Base-by-base conservation (phyloP, 106 monocot genomes). In the Acorus calamus region DNA sequence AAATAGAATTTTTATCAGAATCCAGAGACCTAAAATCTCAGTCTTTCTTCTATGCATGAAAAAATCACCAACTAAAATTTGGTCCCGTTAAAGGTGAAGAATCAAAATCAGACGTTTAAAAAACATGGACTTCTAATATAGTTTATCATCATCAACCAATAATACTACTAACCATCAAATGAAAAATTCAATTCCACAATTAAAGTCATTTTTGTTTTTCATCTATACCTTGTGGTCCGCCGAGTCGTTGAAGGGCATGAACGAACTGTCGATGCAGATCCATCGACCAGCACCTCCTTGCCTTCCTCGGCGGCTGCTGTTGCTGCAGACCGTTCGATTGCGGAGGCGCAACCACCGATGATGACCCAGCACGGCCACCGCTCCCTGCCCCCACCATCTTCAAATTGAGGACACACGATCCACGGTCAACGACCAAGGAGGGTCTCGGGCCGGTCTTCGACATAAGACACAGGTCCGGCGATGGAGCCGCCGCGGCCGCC, bases 181-280 rank as follows among this genome's bases (percentile, higher is more conserved):
- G 28, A 28, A 28, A 28, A 28, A 28, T 28, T 28, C 28, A 28
- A 28, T 28, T 28, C 28, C 28, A 28, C 28, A 28, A 28, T 28
- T 28, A 0, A 28, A 28, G 28, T 28, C 28, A 28, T 28, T 28
- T 28, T 28, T 28, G 28, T 28, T 28, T 28, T 28, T 28, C 28
- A 28, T 28, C 28, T 28, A 1, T 28, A 91, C 96, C 88, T 83
- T 91, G 91, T 2, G 87, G 67, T 11, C 96, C 96, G 4, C 96
- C 96, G 11, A 98, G 91, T 57, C 88, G 80, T 50, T 91, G 78
- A 0, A 98, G 83, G 5, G 87, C 83, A 11, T 63, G 57, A 52
- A 91, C 69, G 63, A 98, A 98, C 14, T 79, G 81, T 4, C 88
- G 84, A 66, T 98, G 96, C n/a, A 98, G 85, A 76, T 91, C 96